phyloP scores from a whole-genome alignment of 352 stramenopile genomes.

The Globisporangium perplexum region DNA sequence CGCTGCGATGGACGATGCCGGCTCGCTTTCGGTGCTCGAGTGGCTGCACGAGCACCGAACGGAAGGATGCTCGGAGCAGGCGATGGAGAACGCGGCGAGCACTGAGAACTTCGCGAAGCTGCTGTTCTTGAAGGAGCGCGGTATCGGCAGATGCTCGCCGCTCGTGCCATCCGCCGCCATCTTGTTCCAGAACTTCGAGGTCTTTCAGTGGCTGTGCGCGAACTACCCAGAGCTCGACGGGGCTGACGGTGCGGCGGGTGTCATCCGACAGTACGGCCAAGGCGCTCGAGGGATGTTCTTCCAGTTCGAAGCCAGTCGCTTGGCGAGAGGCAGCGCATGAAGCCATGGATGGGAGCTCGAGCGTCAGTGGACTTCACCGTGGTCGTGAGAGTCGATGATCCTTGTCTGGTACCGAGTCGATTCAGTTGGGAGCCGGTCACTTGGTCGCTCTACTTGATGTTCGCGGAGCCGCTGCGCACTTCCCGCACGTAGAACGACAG shows the following conservation, averaged over 20 bases:
- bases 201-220: background rate
- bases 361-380: too few relatives aligned
- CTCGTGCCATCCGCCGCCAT: too few relatives aligned
- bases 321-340: too few relatives aligned
- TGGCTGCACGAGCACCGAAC: too few relatives aligned
- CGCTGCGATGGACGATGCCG: too few relatives aligned
- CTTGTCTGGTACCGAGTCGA: too few relatives aligned
- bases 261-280: too few relatives aligned
- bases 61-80: background rate
- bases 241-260: too few relatives aligned
- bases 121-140: background rate
- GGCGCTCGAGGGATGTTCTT: background rate
- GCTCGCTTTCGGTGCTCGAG: too few relatives aligned
- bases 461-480: background rate
- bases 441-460: background rate
- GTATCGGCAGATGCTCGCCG: background rate
- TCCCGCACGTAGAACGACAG: slow-evolving; percentile 54
- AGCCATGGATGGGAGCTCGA: too few relatives aligned
- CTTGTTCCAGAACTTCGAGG: background rate
- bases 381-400: too few relatives aligned
- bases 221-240: background rate
- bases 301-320: background rate
- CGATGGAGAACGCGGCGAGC: background rate
- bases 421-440: background rate
- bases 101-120: background rate